phyloP scores from a whole-genome alignment of 352 stramenopile species.

The Sclerospora graminicola region DNA sequence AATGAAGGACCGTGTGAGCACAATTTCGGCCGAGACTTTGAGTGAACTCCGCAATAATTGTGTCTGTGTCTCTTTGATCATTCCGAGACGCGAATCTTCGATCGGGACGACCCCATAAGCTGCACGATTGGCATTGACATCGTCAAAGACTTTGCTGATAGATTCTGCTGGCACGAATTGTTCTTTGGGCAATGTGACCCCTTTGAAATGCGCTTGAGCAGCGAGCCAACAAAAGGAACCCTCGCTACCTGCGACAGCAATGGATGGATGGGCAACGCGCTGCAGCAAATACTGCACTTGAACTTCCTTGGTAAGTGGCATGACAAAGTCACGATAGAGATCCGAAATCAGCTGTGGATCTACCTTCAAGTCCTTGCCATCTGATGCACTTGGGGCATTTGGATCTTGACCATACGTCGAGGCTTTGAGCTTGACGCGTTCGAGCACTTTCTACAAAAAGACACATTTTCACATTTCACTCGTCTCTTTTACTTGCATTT shows the following conservation, averaged over 20 bases:
- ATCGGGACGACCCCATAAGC: conserved; percentile 83
- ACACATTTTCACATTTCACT: background rate
- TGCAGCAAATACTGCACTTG: conserved; percentile 90
- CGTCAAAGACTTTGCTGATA: conserved; percentile 69
- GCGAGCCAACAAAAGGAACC: conserved; percentile 75
- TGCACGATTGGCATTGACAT: conserved; percentile 69
- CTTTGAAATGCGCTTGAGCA: conserved; percentile 54
- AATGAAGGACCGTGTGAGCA: conserved; percentile 58
- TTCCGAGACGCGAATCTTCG: conserved; percentile 73
- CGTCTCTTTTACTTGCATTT: background rate
- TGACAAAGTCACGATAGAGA: conserved; percentile 97
- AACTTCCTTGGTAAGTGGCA: conserved; percentile 98
- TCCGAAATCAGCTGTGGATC: conserved; percentile 93
- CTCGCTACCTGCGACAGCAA: conserved; percentile 54
- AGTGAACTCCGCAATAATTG: conserved; percentile 59
- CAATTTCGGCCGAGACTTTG: conserved; percentile 68
- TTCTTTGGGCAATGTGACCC: conserved; percentile 26
- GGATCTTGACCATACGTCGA: conserved; percentile 91
- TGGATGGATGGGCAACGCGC: conserved; percentile 64
- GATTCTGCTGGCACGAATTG: conserved; percentile 49
- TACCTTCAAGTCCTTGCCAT: conserved; percentile 84
- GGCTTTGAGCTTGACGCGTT: conserved; percentile 93
- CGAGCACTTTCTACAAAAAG: conserved; percentile 63
- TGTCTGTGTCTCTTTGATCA: conserved; percentile 82
- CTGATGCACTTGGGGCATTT: conserved; percentile 28